Evolutionary conservation across 331 rosid species (phyloP).

Genomic region (Malus hybrid): DNA sequence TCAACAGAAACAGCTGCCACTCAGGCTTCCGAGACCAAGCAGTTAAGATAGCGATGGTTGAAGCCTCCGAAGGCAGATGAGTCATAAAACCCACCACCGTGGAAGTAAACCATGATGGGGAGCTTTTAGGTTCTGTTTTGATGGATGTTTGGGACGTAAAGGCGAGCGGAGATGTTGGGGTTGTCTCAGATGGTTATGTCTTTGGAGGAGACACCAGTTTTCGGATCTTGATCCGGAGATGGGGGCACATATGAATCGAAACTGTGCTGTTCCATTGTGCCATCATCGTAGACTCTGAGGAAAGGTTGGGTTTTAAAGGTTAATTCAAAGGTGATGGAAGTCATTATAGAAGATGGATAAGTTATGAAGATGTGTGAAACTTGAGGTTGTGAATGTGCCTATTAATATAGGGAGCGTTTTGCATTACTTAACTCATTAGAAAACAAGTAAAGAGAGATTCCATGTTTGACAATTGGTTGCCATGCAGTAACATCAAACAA

Average conservation of each 20-base stretch:
- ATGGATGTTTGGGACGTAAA: constrained; percentile 30
- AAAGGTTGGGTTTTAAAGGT: neutral
- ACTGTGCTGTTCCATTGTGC: constrained; percentile 34
- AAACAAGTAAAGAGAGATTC: neutral
- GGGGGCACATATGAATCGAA: constrained; percentile 28
- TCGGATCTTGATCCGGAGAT: constrained; percentile 11
- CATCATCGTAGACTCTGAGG: constrained; percentile 32
- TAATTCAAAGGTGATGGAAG: neutral
- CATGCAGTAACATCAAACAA: neutral
- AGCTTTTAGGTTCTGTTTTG: constrained; percentile 15
- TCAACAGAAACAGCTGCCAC: constrained; percentile 37
- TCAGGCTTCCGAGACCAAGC: constrained; percentile 26
- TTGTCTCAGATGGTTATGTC: constrained; percentile 17
- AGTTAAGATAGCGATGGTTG: constrained; percentile 38
- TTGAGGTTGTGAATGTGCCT: neutral
- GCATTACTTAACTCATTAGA: neutral
- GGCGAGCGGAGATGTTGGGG: constrained; percentile 26
- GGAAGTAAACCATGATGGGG: constrained; percentile 48
- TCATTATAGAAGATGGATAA: neutral
- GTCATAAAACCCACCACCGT: constrained; percentile 43
- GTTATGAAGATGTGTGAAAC: neutral
- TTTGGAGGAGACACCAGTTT: constrained; percentile 49
- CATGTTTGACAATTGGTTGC: neutral
- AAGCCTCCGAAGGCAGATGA: constrained; percentile 39
- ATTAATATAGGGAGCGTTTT: neutral